phyloP scores from a whole-genome alignment of 2,329 filamentous ascomycete species.

The Exophiala sp. region DNA sequence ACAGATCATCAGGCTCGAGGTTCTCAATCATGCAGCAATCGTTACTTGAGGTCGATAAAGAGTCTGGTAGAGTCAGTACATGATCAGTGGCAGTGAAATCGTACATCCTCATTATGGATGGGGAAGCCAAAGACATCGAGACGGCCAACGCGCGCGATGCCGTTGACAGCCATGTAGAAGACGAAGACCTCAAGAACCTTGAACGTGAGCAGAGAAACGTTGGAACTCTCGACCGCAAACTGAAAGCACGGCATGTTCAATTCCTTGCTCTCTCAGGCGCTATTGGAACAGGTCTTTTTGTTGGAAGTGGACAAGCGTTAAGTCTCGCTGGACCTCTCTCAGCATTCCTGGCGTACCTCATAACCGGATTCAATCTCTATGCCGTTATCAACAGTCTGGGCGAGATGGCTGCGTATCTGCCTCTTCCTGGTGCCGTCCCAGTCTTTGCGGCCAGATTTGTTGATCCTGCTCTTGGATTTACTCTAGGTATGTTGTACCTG shows the following conservation, averaged over 20 bases:
- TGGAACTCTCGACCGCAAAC: conserved; percentile 23
- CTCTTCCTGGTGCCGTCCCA: conserved; percentile 55
- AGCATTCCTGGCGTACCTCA: conserved; percentile 32
- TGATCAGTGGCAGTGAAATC: neutral
- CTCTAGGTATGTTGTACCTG: conserved; percentile 28
- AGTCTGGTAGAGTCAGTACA: too few species aligned
- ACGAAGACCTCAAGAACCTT: conserved; percentile 10
- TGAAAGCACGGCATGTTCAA: conserved; percentile 33
- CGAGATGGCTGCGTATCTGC: conserved; percentile 58
- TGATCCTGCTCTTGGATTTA: conserved; percentile 57
- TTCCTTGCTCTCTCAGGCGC: conserved; percentile 29
- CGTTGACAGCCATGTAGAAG: conserved; percentile 1
- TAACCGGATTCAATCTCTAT: conserved; percentile 41
- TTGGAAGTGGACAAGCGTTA: conserved; percentile 71
- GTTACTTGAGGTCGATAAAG: neutral
- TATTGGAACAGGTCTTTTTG: conserved; percentile 73
- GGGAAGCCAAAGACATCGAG: conserved; percentile 12
- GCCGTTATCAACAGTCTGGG: conserved; percentile 47
- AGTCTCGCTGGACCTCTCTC: conserved; percentile 62
- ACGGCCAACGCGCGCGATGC: conserved; percentile 2
- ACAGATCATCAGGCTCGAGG: too few species aligned
- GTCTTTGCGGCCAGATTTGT: conserved; percentile 49
- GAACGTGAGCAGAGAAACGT: conserved; percentile 12
- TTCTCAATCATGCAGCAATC: too few species aligned
- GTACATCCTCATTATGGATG: neutral